These are phyloP conservation scores for Vigna nakashimae DNA, from an alignment of 306 rosid species.

Conservation along the genomic window DNA sequence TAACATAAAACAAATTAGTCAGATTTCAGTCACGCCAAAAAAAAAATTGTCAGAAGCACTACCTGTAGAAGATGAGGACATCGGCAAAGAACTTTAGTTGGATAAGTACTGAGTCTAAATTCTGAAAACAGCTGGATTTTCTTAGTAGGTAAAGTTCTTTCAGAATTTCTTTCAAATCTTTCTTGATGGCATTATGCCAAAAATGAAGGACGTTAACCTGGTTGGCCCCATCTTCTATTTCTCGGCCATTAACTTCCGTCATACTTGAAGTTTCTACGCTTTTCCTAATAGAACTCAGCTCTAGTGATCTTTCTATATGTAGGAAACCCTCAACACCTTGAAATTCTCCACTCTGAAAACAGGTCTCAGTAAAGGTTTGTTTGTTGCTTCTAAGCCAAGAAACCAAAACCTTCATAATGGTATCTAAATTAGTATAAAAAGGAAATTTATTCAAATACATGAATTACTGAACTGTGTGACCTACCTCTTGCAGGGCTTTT, in stretches of 20 bases:
- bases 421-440: slow-evolving; percentile 45
- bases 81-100: slow-evolving; percentile 78
- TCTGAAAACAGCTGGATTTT: slow-evolving; percentile 50
- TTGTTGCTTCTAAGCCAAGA: slow-evolving; percentile 67
- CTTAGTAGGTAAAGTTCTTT: slow-evolving; percentile 66
- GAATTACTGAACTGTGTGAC: slow-evolving; percentile 34
- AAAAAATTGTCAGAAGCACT: slow-evolving; percentile 37
- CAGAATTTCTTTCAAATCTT: slow-evolving; percentile 66
- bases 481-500: slow-evolving; percentile 80
- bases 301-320: slow-evolving; percentile 47
- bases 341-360: slow-evolving; percentile 47
- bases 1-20: slow-evolving; percentile 23
- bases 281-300: slow-evolving; percentile 49
- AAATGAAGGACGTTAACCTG: slow-evolving; percentile 75
- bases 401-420: slow-evolving; percentile 71
- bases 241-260: slow-evolving; percentile 41
- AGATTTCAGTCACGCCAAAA: slow-evolving; percentile 10
- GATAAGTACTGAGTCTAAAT: slow-evolving; percentile 69
- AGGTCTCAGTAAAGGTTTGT: slow-evolving; percentile 37
- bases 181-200: slow-evolving; percentile 80
- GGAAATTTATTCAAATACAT: slow-evolving; percentile 21
- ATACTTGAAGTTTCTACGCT: slow-evolving; percentile 48
- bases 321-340: slow-evolving; percentile 49
- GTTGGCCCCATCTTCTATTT: slow-evolving; percentile 53
- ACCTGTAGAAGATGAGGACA: slow-evolving; percentile 79